Percentiles rank a stretch among this genome's conserved stretches.
phyloP scores from a whole-genome alignment of 805 yeast genomes.

The Blastobotrys robertii region DNA sequence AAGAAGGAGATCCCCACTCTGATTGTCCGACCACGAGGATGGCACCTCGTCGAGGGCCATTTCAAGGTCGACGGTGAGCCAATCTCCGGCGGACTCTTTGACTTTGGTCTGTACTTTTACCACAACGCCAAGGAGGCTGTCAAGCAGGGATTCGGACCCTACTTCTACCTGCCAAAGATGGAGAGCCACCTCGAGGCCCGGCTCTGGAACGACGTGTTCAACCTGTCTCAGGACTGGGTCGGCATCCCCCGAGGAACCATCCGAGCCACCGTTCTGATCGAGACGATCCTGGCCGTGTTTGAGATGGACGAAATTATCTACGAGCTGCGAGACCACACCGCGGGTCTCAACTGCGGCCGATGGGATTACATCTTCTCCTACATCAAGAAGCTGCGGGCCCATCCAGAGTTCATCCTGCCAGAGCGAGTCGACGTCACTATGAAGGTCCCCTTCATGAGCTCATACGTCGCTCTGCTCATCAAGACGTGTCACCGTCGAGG shows the following conservation, averaged over 20 bases:
- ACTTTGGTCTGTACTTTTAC: conserved; percentile 61
- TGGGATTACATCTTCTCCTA: conserved; percentile 71
- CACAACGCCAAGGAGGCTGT: conserved; percentile 54
- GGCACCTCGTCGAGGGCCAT: conserved; percentile 65
- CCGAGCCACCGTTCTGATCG: conserved; percentile 62
- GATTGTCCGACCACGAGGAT: conserved; percentile 53
- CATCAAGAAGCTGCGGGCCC: conserved; percentile 55
- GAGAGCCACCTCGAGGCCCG: conserved; percentile 69
- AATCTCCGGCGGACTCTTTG: conserved; percentile 55
- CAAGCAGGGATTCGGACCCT: conserved; percentile 55
- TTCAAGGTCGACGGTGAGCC: conserved; percentile 59
- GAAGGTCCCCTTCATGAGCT: conserved; percentile 59
- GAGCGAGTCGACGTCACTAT: conserved; percentile 63
- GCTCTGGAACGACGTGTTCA: conserved; percentile 66
- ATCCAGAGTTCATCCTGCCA: conserved; percentile 53
- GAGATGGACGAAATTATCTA: conserved; percentile 73
- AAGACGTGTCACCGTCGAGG: conserved; percentile 63
- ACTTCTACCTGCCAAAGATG: conserved; percentile 68
- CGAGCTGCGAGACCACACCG: conserved; percentile 60
- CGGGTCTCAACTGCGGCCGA: conserved; percentile 68
- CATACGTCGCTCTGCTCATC: conserved; percentile 55
- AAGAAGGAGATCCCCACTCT: conserved; percentile 41
- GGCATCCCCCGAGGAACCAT: conserved; percentile 59
- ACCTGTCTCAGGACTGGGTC: conserved; percentile 52
- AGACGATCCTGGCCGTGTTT: conserved; percentile 63